Evolutionary conservation across 805 yeast genomes (phyloP).

Genomic region (Lipomyces sp.): DNA sequence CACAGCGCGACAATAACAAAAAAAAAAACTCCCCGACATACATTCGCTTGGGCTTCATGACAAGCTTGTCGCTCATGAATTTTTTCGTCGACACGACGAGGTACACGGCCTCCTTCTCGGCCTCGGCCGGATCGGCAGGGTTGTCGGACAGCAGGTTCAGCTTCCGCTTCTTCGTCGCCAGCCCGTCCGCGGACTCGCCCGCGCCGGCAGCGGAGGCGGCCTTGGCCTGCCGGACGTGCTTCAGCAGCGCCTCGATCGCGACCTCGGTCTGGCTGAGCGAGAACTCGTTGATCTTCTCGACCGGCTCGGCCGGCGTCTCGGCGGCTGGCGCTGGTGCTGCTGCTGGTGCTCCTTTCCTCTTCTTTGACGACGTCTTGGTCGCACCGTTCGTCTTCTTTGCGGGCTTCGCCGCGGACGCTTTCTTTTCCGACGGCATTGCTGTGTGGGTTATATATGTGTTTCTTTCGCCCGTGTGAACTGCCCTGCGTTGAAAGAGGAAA

Average conservation of each 20-base stretch:
- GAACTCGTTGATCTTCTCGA: constrained; percentile 5
- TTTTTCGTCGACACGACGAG: constrained; percentile 65
- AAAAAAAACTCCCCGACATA: constrained; percentile 19
- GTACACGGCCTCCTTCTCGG: constrained; percentile 42
- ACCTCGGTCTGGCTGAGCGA: constrained; percentile 33
- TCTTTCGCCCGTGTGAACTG: too few relatives aligned
- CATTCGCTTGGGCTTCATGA: constrained; percentile 43
- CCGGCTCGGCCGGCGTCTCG: background rate
- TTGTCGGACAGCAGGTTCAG: constrained; percentile 58
- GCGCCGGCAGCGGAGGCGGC: constrained; percentile 29
- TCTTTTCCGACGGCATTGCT: too few relatives aligned
- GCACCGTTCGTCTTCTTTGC: background rate
- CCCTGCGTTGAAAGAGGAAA: too few relatives aligned
- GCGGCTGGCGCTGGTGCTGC: background rate
- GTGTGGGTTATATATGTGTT: too few relatives aligned
- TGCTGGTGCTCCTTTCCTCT: background rate
- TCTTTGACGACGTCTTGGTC: background rate
- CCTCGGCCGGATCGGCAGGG: constrained; percentile 45
- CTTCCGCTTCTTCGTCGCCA: constrained; percentile 35
- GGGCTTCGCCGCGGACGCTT: too few relatives aligned
- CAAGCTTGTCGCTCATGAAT: constrained; percentile 56
- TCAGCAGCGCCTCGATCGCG: constrained; percentile 56
- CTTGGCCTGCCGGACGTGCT: constrained; percentile 46
- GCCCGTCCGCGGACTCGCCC: constrained; percentile 27
- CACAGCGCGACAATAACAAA: too few relatives aligned